A percentile compares a stretch with the other conserved stretches of the same genome.
Evolutionary conservation across 2,329 filamentous ascomycete species (phyloP).

Genomic region (Davidsoniella eucalypti): DNA sequence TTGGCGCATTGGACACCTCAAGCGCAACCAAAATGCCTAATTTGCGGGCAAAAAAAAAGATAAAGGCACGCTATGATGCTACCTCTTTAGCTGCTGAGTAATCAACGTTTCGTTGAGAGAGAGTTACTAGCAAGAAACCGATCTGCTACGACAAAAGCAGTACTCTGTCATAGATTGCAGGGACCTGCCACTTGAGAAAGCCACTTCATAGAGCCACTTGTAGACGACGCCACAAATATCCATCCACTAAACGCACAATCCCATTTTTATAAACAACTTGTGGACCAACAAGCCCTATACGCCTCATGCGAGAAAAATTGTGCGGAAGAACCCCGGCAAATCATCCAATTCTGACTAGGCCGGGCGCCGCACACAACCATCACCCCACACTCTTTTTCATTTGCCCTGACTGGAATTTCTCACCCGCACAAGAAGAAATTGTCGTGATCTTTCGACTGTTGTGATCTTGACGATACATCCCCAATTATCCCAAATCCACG

Average conservation of each 20-base stretch:
- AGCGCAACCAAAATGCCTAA: no score
- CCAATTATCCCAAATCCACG: conserved; percentile 14
- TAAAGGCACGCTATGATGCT: no score
- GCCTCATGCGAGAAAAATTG: conserved; percentile 8
- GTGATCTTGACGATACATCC: conserved; percentile 13
- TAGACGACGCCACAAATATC: no score
- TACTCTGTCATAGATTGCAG: no score
- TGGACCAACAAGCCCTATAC: conserved; percentile 13
- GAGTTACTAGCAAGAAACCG: no score
- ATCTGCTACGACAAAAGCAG: no score
- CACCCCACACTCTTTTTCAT: conserved; percentile 12
- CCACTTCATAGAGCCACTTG: no score
- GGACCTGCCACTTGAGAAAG: no score
- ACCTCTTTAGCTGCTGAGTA: no score
- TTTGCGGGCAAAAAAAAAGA: no score
- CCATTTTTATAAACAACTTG: conserved; percentile 3
- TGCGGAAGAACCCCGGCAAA: conserved; percentile 12
- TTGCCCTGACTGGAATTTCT: conserved; percentile 27
- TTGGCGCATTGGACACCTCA: no score
- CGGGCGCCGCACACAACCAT: conserved; percentile 13
- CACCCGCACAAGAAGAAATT: conserved; percentile 27
- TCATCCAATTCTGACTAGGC: conserved; percentile 4
- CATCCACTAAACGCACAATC: not conserved
- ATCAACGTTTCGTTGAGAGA: no score
- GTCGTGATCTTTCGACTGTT: conserved; percentile 18